Base-by-base conservation (phyloP, 306 rosid genomes). In the Rubus idaeus region DNA sequence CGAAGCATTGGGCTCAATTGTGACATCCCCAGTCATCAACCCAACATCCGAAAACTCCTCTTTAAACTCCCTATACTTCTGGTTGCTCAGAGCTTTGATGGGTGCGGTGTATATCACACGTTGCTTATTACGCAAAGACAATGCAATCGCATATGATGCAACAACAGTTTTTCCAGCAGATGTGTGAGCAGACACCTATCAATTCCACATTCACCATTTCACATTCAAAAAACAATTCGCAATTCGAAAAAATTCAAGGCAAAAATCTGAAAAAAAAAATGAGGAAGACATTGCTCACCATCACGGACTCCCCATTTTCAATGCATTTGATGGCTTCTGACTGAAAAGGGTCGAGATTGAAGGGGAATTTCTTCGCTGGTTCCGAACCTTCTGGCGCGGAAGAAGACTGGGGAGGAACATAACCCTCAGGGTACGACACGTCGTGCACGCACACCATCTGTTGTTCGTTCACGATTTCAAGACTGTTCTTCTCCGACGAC, bases 91-190 rank as follows among this genome's bases (percentile, higher is more conserved):
- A 4, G 99, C 99, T 84, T 95, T 95, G 77, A 95, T 92, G 64
- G 97, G 98, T 13, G 99, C 91, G 39, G 99, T 92, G 81, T 95
- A 95, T 80, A 95, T 88, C 53, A 95, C 99, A 3, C 97, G 87
- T 71, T 95, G 97, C 23, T 89, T 90, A 8, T 92, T 83, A 5
- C 88, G 88, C 58, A 95, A 78, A 13, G 97, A 95, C 97, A 92
- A 88, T 21, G 98, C 97, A 84, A 95, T 95, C 6, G 98, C 97
- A 86, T 95, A 95, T 47, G 71, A 84, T 0, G 98, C 98, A 2
- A 95, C 97, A 13, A 90, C 97, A 14, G 98, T 95, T 80, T 95
- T 95, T 13, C 97, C 98, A 76, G 98, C 97, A 63, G 98, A 95
- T 1, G 98, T 95, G 80, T 95, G 97, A 37, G 98, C 98, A 77